Percentiles rank a stretch among this genome's conserved stretches.
Conservation (phyloP, 2,329 filamentous ascomycete genomes). For the Exophiala lecanii-corni region DNA sequence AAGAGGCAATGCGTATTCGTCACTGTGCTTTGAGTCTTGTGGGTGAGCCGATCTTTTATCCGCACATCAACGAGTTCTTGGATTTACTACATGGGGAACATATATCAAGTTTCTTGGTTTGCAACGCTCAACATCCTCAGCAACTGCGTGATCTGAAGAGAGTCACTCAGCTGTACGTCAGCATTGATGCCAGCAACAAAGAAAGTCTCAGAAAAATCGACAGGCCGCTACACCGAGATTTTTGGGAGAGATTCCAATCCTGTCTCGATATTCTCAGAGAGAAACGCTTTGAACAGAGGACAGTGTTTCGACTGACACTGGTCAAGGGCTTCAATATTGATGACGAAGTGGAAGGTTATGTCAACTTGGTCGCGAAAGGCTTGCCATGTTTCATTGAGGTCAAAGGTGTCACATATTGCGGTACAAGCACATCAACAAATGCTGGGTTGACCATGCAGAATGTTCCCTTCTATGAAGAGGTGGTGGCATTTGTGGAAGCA, state of each 20-base stretch:
- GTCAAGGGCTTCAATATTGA: slow-evolving; percentile 98
- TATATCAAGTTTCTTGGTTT: slow-evolving; percentile 92
- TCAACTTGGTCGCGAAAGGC: slow-evolving; percentile 77
- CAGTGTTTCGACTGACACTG: slow-evolving; percentile 89
- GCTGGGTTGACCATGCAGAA: slow-evolving; percentile 95
- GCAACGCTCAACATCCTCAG: slow-evolving; percentile 93
- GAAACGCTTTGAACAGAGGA: slow-evolving; percentile 78
- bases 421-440: slow-evolving; percentile 75
- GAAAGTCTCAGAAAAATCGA: slow-evolving; percentile 86
- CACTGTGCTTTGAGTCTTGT: slow-evolving; percentile 91
- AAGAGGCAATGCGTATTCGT: slow-evolving; percentile 85
- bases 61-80: slow-evolving; percentile 90
- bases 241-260: slow-evolving; percentile 91
- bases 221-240: slow-evolving; percentile 86
- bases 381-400: slow-evolving; percentile 91
- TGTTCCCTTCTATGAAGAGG: slow-evolving; percentile 92
- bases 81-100: slow-evolving; percentile 75
- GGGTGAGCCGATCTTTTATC: slow-evolving; percentile 98
- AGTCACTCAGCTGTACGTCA: slow-evolving; percentile 94
- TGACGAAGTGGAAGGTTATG: slow-evolving; percentile 86
- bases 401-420: slow-evolving; percentile 92
- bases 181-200: slow-evolving; percentile 88
- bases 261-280: slow-evolving; percentile 86
- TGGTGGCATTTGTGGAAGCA: slow-evolving; percentile 73
- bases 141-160: slow-evolving; percentile 76